Evolutionary conservation across 331 rosid species (phyloP).

Genomic region (Arachis monticola): DNA sequence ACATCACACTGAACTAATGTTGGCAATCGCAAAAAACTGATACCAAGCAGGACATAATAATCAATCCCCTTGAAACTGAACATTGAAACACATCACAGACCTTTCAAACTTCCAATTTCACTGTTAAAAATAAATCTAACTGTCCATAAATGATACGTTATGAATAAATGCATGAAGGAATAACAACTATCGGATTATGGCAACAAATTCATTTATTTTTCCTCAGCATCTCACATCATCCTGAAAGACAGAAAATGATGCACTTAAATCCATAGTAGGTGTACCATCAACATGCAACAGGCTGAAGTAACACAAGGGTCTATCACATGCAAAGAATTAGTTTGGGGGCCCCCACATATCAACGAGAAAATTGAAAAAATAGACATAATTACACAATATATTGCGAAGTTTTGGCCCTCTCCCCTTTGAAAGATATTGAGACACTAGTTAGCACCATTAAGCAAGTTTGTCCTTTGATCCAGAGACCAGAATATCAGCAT

Average conservation of each 20-base stretch:
- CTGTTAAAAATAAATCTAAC: conserved; percentile 28
- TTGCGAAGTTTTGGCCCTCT: no score
- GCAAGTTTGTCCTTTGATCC: conserved; percentile 20
- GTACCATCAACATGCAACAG: conserved; percentile 11
- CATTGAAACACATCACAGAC: background rate
- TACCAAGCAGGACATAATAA: conserved; percentile 3
- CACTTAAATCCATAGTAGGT: background rate
- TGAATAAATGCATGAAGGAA: background rate
- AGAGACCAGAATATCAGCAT: conserved; percentile 4
- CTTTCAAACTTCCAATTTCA: conserved; percentile 4
- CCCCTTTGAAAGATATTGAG: background rate
- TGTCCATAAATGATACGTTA: conserved; percentile 5
- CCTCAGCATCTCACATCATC: conserved; percentile 27
- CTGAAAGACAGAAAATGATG: background rate
- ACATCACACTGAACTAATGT: conserved; percentile 1
- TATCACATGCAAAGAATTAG: conserved; percentile 21
- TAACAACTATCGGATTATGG: background rate
- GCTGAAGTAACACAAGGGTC: conserved; percentile 10
- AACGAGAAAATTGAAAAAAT: background rate
- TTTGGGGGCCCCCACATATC: background rate
- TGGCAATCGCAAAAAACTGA: conserved; percentile 6
- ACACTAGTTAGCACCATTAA: conserved; percentile 10
- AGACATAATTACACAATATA: background rate
- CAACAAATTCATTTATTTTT: conserved; percentile 30
- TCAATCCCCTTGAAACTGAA: conserved; percentile 3